These are phyloP conservation scores for Dianthus caryophyllus DNA, from an alignment of 148 eudicot species.

Conservation along the genomic window DNA sequence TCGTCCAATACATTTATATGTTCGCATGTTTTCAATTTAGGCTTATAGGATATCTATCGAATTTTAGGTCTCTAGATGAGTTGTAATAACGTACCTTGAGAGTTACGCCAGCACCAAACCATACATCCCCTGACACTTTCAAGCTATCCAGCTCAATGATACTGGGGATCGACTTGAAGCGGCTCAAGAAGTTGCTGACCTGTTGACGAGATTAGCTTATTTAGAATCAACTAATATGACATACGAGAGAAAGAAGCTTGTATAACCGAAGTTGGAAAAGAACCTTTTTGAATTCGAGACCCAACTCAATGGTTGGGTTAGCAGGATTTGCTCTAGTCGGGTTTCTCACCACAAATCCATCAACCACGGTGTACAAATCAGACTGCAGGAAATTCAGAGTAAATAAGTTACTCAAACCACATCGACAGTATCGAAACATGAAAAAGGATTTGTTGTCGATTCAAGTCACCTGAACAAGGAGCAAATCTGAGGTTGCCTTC, in stretches of 20 bases:
- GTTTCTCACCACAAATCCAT: constrained; percentile 78
- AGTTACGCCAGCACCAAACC: constrained; percentile 70
- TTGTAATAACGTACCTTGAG: constrained; percentile 56
- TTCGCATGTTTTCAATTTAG: too few relatives aligned
- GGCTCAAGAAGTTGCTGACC: constrained; percentile 86
- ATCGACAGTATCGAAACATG: constrained; percentile 1
- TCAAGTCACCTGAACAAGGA: constrained; percentile 85
- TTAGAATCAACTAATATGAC: constrained; percentile 2
- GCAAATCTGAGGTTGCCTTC: constrained; percentile 96
- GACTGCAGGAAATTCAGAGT: constrained; percentile 48
- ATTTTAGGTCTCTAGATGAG: too few relatives aligned
- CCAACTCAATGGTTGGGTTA: constrained; percentile 88
- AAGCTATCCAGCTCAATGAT: constrained; percentile 84
- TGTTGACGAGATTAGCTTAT: constrained; percentile 21
- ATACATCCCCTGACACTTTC: constrained; percentile 95
- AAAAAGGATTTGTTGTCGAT: constrained; percentile 1
- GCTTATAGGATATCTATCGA: too few relatives aligned
- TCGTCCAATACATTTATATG: too few relatives aligned
- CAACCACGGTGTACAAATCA: constrained; percentile 79
- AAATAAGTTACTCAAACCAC: background rate
- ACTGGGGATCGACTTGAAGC: constrained; percentile 93
- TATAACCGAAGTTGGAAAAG: background rate
- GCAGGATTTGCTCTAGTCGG: constrained; percentile 66
- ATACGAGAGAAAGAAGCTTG: background rate
- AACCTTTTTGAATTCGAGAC: constrained; percentile 96